phyloP scores from a whole-genome alignment of 2,329 filamentous ascomycete genomes.

The Pestalotiopsis fici region DNA sequence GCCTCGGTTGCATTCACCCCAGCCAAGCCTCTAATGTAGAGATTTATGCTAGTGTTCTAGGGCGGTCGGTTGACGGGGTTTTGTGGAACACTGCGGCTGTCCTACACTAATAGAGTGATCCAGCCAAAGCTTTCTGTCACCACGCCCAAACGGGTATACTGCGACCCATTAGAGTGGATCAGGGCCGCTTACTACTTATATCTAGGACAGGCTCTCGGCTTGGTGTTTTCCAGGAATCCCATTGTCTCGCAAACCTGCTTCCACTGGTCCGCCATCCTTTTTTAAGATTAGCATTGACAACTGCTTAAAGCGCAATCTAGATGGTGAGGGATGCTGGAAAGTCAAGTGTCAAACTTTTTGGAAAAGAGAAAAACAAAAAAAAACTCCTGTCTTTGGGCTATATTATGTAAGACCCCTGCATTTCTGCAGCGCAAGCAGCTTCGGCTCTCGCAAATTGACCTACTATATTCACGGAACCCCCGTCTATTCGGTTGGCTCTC shows the following conservation, averaged over 20 bases:
- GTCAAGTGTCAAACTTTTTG: not conserved
- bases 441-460: not conserved
- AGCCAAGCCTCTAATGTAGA: not conserved
- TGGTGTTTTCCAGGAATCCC: not conserved
- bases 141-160: not conserved
- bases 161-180: not conserved
- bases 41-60: not conserved
- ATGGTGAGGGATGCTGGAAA: not conserved
- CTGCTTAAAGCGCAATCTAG: not conserved
- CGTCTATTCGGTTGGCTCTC: not conserved
- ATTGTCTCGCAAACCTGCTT: not conserved
- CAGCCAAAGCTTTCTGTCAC: not conserved
- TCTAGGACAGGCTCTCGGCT: not conserved
- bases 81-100: not conserved
- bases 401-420: not conserved
- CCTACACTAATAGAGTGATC: not conserved
- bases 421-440: not conserved
- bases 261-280: not conserved
- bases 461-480: not conserved
- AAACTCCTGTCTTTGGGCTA: not conserved
- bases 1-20: not conserved
- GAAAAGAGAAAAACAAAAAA: not conserved
- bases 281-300: conserved; percentile 4
- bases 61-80: not conserved
- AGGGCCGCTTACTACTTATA: not conserved